Evolutionary conservation across 2,329 filamentous ascomycete genomes (phyloP).

Genomic region (Colletotrichum zoysiae): DNA sequence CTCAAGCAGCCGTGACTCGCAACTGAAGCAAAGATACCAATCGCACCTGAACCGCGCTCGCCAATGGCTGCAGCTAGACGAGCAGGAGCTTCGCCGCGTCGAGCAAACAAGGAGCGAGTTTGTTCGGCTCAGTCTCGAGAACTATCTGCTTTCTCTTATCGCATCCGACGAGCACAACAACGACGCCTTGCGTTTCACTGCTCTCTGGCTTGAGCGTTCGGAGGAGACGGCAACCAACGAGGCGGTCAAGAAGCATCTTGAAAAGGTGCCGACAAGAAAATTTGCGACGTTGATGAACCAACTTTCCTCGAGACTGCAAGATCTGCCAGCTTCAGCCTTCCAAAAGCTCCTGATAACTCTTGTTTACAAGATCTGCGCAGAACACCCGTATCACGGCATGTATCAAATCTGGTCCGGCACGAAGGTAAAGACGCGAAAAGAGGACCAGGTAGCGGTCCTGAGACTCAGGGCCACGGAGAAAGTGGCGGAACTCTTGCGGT

Average conservation of each 20-base stretch:
- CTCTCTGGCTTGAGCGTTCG: slow-evolving; percentile 92
- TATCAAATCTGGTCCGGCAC: slow-evolving; percentile 93
- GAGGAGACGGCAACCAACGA: slow-evolving; percentile 81
- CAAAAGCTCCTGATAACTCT: slow-evolving; percentile 80
- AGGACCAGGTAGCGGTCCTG: slow-evolving; percentile 80
- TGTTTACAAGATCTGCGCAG: slow-evolving; percentile 85
- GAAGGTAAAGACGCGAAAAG: slow-evolving; percentile 74
- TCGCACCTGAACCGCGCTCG: slow-evolving; percentile 78
- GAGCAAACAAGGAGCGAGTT: slow-evolving; percentile 83
- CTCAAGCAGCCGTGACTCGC: slow-evolving; percentile 62
- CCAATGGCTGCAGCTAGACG: slow-evolving; percentile 90
- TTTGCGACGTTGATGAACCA: slow-evolving; percentile 96
- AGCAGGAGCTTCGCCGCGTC: slow-evolving; percentile 85
- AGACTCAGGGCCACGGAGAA: slow-evolving; percentile 79
- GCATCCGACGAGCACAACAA: slow-evolving; percentile 92
- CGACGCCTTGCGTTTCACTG: slow-evolving; percentile 90
- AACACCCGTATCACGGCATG: slow-evolving; percentile 97
- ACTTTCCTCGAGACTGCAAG: slow-evolving; percentile 89
- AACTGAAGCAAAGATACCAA: slow-evolving; percentile 68
- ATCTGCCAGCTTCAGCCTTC: slow-evolving; percentile 75
- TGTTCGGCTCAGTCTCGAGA: slow-evolving; percentile 89
- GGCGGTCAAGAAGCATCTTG: slow-evolving; percentile 78
- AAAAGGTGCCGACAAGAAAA: slow-evolving; percentile 86
- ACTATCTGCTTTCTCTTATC: slow-evolving; percentile 87
- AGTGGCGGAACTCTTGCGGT: slow-evolving; percentile 72